Base-by-base conservation (phyloP, 768 basidiomycete genomes). In the Flagelloscypha sp. region DNA sequence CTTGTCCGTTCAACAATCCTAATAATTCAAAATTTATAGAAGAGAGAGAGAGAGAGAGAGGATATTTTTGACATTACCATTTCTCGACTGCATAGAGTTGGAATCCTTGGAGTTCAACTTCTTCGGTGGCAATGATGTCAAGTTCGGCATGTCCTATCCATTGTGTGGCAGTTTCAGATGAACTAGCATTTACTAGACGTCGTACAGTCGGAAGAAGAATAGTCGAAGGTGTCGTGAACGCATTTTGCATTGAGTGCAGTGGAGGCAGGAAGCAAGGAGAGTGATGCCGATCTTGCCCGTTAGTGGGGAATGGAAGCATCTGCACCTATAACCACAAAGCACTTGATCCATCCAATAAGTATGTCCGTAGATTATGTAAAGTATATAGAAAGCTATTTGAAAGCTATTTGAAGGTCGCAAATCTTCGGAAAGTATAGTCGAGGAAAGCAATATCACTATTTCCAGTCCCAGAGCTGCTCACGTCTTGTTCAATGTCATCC, bases 11-110 rank as follows among this genome's bases (percentile, higher is more conserved):
- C 76, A 6, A 82, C 75, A 38, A 88, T 67, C 82, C 79, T n/a
- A n/a, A n/a, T n/a, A n/a, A n/a, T n/a, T n/a, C n/a, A n/a, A n/a
- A n/a, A n/a, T n/a, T n/a, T n/a, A n/a, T 81, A 42, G 8, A 10
- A 35, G 24, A 27, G 24, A 27, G 17, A 25, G 28, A 11, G 23
- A 21, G 31, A 21, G n/a, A 27, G 20, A 33, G 30, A 29, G 28
- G 30, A 42, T 13, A n/a, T 22, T 12, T 30, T 19, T 8, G 27
- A 15, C 45, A 58, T 38, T 49, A 76, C 84, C 86, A 89, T 55
- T 83, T 83, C 63, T 89, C 82, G 7, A 90, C 87, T 0, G 84
- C 86, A 52, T 88, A 90, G 37, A 89, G 66, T 58, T 88, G 86
- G 57, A 78, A 86, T 1, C 79, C 79, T 13, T 63, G 42, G 32